Evolutionary conservation across 139 green algal species (phyloP).

Genomic region (Chlorella sp.): DNA sequence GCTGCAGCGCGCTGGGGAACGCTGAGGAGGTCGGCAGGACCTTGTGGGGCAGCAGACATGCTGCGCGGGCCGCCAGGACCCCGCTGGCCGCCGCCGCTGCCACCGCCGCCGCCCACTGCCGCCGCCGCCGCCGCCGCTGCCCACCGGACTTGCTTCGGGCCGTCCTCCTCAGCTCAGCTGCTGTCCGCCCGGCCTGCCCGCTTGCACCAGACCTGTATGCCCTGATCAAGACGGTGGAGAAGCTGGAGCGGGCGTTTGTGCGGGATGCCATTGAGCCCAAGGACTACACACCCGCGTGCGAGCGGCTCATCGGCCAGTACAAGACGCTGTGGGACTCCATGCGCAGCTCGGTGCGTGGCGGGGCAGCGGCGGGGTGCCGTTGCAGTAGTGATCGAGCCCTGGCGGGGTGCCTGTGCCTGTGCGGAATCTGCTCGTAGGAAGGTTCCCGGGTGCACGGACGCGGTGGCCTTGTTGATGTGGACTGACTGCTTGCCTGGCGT

Average conservation of each 20-base stretch:
- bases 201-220: slow-evolving; percentile 90
- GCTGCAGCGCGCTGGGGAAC: too few species aligned
- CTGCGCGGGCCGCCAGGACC: background rate
- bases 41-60: too few species aligned
- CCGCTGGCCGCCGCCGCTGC: background rate
- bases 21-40: too few species aligned
- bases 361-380: too few species aligned
- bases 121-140: background rate
- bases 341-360: slow-evolving; percentile 63
- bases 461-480: too few species aligned
- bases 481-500: too few species aligned
- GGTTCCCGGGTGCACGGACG: too few species aligned
- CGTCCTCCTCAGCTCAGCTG: background rate
- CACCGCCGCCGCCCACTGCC: background rate
- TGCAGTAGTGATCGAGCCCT: too few species aligned
- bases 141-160: background rate
- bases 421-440: too few species aligned
- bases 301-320: slow-evolving; percentile 93
- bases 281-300: slow-evolving; percentile 88
- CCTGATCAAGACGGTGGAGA: slow-evolving; percentile 95
- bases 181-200: background rate
- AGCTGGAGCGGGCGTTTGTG: slow-evolving; percentile 90
- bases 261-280: slow-evolving; percentile 78
- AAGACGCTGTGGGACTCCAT: slow-evolving; percentile 86
- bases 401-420: too few species aligned